Percentiles rank a stretch among this genome's conserved stretches.
Conservation (phyloP, 2,329 filamentous ascomycete genomes). For the Rutstroemia sp. region DNA sequence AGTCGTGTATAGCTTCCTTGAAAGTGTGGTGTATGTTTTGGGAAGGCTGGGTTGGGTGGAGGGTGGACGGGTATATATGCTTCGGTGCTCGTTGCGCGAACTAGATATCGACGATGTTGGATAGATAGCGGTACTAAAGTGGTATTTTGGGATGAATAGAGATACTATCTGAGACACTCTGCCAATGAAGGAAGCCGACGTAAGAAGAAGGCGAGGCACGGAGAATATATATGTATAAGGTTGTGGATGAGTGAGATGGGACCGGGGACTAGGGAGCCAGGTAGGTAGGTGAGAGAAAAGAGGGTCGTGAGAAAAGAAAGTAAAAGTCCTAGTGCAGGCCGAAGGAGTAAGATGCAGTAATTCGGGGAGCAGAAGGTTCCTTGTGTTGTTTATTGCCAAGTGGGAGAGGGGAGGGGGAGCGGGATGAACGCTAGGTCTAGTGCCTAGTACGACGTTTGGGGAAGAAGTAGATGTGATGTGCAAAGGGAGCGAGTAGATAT, state of each 20-base stretch:
- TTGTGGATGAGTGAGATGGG: not conserved
- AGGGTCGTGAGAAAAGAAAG: conserved; percentile 9
- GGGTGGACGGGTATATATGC: not conserved
- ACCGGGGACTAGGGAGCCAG: too few species aligned
- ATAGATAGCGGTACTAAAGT: conserved; percentile 1
- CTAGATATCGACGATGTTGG: not conserved
- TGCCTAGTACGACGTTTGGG: not conserved
- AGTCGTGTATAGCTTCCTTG: conserved; percentile 1
- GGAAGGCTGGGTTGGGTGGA: not conserved
- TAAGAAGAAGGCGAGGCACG: conserved; percentile 12
- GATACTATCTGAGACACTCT: conserved; percentile 23
- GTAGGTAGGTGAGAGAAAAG: not conserved
- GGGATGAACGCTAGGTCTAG: not conserved
- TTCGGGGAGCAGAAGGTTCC: conserved; percentile 13
- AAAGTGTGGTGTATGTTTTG: not conserved
- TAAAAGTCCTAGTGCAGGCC: conserved; percentile 3
- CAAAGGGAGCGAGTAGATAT: not conserved
- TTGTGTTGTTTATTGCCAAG: conserved; percentile 10
- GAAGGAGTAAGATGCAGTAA: conserved; percentile 23
- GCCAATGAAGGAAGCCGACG: conserved; percentile 13
- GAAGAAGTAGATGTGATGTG: not conserved
- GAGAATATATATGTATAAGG: conserved; percentile 17
- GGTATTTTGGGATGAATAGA: conserved; percentile 12
- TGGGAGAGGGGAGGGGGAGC: not conserved
- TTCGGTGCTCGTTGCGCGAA: not conserved